These are phyloP conservation scores for Spergularia azorica DNA, from an alignment of 179 eudicot genomes.

Conservation along the genomic window DNA sequence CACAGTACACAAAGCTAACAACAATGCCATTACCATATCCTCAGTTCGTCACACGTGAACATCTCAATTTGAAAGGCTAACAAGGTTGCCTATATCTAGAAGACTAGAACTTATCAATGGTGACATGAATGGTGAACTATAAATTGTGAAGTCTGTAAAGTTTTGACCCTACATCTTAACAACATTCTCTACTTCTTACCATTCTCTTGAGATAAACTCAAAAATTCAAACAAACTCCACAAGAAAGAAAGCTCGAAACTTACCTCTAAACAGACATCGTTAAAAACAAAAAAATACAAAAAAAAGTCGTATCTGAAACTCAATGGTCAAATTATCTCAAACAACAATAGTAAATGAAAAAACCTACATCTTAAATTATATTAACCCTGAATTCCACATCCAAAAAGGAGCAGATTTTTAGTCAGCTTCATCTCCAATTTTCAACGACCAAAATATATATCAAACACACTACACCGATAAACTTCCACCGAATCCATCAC, in stretches of 20 bases:
- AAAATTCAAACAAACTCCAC: background rate
- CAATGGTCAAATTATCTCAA: too few relatives aligned
- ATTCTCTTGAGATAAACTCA: too few relatives aligned
- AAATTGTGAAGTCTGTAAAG: background rate
- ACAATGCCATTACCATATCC: background rate
- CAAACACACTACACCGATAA: background rate
- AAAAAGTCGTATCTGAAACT: too few relatives aligned
- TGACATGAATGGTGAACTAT: background rate
- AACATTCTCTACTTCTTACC: background rate
- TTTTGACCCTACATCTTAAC: background rate
- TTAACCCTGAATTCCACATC: background rate
- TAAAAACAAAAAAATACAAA: too few relatives aligned
- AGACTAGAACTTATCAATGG: background rate
- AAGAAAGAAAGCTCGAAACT: background rate
- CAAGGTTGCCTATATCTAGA: background rate
- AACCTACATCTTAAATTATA: too few relatives aligned
- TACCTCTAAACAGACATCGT: background rate
- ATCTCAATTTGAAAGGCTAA: background rate
- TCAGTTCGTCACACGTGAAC: background rate
- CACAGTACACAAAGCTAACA: background rate
- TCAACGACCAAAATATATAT: background rate
- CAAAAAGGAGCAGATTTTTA: background rate
- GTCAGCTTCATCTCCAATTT: background rate
- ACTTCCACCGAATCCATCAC: background rate
- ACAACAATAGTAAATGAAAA: too few relatives aligned